Conservation (phyloP, 2,329 filamentous ascomycete species). For the Blastomyces percursus region DNA sequence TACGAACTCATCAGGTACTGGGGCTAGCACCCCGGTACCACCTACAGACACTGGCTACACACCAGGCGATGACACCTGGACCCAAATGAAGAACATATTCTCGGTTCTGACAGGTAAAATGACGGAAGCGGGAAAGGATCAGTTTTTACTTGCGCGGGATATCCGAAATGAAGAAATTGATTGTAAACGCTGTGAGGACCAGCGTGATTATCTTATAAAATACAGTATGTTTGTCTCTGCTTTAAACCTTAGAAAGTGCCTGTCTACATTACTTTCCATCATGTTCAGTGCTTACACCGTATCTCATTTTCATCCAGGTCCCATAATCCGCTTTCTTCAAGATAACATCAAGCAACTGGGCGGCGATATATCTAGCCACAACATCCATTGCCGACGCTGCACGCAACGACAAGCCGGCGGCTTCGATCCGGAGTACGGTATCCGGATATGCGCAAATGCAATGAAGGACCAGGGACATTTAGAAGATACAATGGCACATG, state of each 20-base stretch:
- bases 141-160: conserved; percentile 71
- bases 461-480: conserved; percentile 67
- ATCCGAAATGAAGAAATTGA: conserved; percentile 63
- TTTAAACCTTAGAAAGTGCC: not conserved
- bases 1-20: conserved; percentile 8
- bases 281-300: not conserved
- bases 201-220: conserved; percentile 71
- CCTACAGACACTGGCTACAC: conserved; percentile 28
- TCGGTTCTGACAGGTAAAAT: conserved; percentile 64
- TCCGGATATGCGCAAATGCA: conserved; percentile 86
- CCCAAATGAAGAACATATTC: conserved; percentile 75
- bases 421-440: conserved; percentile 77
- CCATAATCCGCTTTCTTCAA: conserved; percentile 74
- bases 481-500: conserved; percentile 90
- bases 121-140: conserved; percentile 55
- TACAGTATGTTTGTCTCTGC: conserved; percentile 43
- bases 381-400: conserved; percentile 76
- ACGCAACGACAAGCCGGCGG: conserved; percentile 63
- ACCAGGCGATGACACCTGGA: conserved; percentile 33
- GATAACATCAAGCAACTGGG: conserved; percentile 71
- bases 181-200: conserved; percentile 68
- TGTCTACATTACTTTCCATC: not conserved
- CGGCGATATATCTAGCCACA: conserved; percentile 59
- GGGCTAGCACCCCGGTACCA: conserved; percentile 15
- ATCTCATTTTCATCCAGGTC: conserved; percentile 39